Conservation (phyloP, 1,139 yeast species). For the Zygosaccharomyces pseudobailii region DNA sequence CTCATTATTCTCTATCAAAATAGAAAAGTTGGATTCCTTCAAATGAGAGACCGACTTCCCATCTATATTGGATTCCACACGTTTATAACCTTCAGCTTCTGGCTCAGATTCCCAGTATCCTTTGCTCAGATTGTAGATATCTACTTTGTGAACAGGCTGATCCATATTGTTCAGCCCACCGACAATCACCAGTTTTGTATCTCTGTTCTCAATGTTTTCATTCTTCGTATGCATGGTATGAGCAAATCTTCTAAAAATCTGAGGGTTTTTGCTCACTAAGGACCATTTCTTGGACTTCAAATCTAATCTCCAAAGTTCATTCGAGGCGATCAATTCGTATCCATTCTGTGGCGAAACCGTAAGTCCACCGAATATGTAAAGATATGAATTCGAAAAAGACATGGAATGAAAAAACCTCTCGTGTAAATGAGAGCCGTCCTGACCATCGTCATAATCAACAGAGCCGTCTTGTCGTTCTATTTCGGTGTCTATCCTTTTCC, state of each 20-base stretch:
- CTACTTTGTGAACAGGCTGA: conserved; percentile 40
- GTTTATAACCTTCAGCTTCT: conserved; percentile 12
- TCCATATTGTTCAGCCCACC: conserved; percentile 56
- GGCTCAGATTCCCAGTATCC: conserved; percentile 41
- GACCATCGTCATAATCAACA: neutral
- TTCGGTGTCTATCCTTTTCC: conserved; percentile 43
- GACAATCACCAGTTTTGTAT: conserved; percentile 51
- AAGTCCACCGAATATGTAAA: conserved; percentile 64
- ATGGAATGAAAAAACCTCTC: conserved; percentile 61
- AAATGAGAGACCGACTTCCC: conserved; percentile 19
- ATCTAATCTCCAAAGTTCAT: conserved; percentile 67
- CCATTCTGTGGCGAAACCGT: conserved; percentile 30
- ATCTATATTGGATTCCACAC: conserved; percentile 23
- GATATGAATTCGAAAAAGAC: conserved; percentile 43
- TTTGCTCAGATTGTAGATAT: conserved; percentile 50
- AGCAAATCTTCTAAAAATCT: conserved; percentile 42
- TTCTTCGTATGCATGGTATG: conserved; percentile 48
- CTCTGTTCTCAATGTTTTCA: conserved; percentile 42
- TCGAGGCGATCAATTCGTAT: conserved; percentile 43
- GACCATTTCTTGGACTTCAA: conserved; percentile 49
- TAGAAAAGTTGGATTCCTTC: conserved; percentile 21
- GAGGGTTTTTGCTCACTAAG: conserved; percentile 43
- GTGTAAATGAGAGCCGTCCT: conserved; percentile 36
- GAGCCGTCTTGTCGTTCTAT: conserved; percentile 6
- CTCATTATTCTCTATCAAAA: conserved; percentile 26